Percentiles rank a stretch among this genome's conserved stretches.
phyloP scores from a whole-genome alignment of 2,329 filamentous ascomycete genomes.

The Exophiala oligosperma region DNA sequence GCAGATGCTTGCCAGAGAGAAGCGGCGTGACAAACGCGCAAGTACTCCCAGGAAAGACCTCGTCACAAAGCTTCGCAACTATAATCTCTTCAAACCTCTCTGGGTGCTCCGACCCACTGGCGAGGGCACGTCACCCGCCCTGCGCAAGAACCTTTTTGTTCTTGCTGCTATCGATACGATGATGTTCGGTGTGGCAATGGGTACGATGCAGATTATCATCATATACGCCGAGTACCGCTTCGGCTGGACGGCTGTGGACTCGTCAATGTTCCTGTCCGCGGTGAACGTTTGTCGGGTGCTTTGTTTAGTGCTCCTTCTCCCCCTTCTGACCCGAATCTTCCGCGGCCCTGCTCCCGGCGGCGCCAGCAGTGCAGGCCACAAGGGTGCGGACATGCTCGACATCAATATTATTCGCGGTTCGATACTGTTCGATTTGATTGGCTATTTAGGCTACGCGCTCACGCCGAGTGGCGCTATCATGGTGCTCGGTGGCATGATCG shows the following conservation, averaged over 20 bases:
- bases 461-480: constrained; percentile 65
- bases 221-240: constrained; percentile 82
- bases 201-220: constrained; percentile 75
- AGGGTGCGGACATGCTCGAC: constrained; percentile 77
- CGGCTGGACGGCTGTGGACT: constrained; percentile 77
- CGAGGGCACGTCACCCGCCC: constrained; percentile 56
- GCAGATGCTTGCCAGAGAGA: constrained; percentile 69
- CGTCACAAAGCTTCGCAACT: constrained; percentile 46
- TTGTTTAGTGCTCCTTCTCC: constrained; percentile 72
- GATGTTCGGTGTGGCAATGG: constrained; percentile 79
- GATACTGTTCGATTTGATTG: constrained; percentile 73
- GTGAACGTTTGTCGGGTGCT: constrained; percentile 75
- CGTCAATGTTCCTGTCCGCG: constrained; percentile 77
- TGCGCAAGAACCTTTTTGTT: constrained; percentile 79
- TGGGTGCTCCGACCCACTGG: constrained; percentile 74
- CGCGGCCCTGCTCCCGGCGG: constrained; percentile 44
- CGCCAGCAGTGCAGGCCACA: constrained; percentile 46
- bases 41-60: constrained; percentile 37
- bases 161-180: constrained; percentile 79
- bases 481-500: constrained; percentile 68
- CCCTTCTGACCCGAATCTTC: constrained; percentile 73
- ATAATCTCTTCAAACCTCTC: constrained; percentile 75
- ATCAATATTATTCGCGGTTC: constrained; percentile 73
- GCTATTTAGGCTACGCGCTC: constrained; percentile 73
- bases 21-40: constrained; percentile 51